Percentiles rank a stretch among this genome's conserved stretches.
phyloP scores from a whole-genome alignment of 2,329 filamentous ascomycete genomes.

The Hypoxylon sp. region DNA sequence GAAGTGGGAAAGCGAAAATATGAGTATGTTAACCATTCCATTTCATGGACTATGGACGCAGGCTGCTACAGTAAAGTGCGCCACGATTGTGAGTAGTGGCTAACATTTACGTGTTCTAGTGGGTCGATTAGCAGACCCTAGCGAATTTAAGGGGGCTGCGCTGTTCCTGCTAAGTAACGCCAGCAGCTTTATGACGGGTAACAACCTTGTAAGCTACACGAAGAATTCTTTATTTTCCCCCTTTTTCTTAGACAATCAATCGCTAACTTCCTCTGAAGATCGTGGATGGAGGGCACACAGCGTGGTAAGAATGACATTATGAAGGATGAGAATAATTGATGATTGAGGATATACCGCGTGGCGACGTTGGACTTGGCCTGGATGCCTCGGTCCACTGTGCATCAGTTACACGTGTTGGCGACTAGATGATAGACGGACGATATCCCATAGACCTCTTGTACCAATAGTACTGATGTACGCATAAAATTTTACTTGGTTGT shows the following conservation, averaged over 20 bases:
- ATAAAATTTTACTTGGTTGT: neutral
- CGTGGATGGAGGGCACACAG: constrained; percentile 39
- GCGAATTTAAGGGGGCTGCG: constrained; percentile 73
- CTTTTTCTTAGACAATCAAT: neutral
- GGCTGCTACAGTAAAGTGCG: neutral
- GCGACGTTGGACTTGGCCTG: neutral
- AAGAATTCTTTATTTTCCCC: neutral
- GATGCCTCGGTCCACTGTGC: constrained; percentile 9
- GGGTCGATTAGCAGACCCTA: constrained; percentile 69
- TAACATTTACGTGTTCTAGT: constrained; percentile 54
- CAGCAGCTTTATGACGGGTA: constrained; percentile 70
- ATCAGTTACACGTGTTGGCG: constrained; percentile 17
- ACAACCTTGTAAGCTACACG: constrained; percentile 20
- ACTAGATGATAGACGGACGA: constrained; percentile 25
- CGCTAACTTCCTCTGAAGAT: neutral
- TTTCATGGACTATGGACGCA: neutral
- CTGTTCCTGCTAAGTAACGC: constrained; percentile 74
- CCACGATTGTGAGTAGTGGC: neutral
- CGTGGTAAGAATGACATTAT: constrained; percentile 25
- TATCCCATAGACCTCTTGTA: constrained; percentile 37
- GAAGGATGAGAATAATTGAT: neutral
- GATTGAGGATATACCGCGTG: neutral
- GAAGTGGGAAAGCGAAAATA: constrained; percentile 80
- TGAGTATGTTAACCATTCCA: constrained; percentile 59
- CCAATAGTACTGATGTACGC: neutral